A percentile compares a stretch with the other conserved stretches of the same genome.
Conservation (phyloP, 108 stramenopile genomes). For the Skeletonema potamos region DNA sequence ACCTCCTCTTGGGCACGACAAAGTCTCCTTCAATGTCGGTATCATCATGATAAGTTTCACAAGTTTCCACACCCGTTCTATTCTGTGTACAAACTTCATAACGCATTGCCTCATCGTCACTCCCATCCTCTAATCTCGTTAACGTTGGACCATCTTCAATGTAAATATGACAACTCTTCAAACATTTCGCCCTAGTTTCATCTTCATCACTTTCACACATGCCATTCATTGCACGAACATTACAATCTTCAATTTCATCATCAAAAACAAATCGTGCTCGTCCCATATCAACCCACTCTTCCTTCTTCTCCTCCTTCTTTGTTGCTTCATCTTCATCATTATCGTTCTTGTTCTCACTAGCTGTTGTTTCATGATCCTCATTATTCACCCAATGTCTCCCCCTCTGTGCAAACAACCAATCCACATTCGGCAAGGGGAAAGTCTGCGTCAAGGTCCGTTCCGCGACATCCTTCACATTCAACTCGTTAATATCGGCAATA, state of each 20-base stretch:
- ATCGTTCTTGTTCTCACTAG: neutral
- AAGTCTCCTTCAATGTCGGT: constrained; percentile 26
- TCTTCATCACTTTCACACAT: constrained; percentile 28
- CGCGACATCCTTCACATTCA: constrained; percentile 33
- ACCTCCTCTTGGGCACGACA: constrained; percentile 12
- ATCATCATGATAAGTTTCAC: constrained; percentile 19
- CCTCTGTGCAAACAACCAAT: constrained; percentile 32
- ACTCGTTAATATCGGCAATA: constrained; percentile 51
- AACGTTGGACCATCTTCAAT: constrained; percentile 34
- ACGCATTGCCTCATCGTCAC: neutral
- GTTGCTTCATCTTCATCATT: neutral
- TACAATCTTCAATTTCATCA: constrained; percentile 33
- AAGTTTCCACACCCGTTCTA: constrained; percentile 25
- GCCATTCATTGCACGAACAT: constrained; percentile 6
- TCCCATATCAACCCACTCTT: constrained; percentile 8
- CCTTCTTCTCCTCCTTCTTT: neutral
- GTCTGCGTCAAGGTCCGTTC: constrained; percentile 26
- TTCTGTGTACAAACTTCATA: constrained; percentile 27
- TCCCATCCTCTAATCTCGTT: neutral
- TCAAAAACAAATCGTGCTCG: constrained; percentile 27
- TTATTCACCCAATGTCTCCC: constrained; percentile 36
- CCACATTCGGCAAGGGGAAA: constrained; percentile 28
- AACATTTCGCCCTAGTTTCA: constrained; percentile 16
- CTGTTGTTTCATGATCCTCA: neutral
- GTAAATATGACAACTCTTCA: constrained; percentile 34